Base-by-base conservation (phyloP, 2,329 filamentous ascomycete species). In the Chaetomiaceae sp. region DNA sequence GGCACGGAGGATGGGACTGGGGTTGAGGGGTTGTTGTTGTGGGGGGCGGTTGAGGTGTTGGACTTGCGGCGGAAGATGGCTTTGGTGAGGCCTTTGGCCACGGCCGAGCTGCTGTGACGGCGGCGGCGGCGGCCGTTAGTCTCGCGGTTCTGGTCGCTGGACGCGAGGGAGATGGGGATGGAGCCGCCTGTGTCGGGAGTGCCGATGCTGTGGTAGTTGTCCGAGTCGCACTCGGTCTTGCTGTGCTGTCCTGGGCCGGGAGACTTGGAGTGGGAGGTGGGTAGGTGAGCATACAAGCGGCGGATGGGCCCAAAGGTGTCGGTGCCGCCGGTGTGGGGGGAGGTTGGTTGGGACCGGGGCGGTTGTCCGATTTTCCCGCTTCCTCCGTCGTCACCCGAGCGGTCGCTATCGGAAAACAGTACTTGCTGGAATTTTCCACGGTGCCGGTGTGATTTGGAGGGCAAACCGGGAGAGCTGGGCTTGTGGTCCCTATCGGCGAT, bases 51-150 rank as follows among this genome's bases (percentile, higher is more conserved):
- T 26, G 22, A 24, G 24, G 33, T 36, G 40, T 38, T 20, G 2
- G 51, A 44, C 11, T 36, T 17, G 20, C 42, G 38, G 6, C 27
- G 41, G 27, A 52, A 50, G 30, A 52, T n/a, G n/a, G n/a, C n/a
- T n/a, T n/a, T n/a, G n/a, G n/a, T n/a, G n/a, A n/a, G n/a, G n/a
- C n/a, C 47, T 12, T 46, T 48, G 41, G 47, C 45, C 14, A 49
- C 35, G 33, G 52, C 38, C 11, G 40, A 42, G 22, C 38, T 35
- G 34, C 35, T 30, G 38, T 33, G 12, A 10, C 30, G 15, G 22
- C 34, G 11, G 22, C 29, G 27, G 27, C 11, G 17, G 20, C 4
- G 19, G 9, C 9, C 14, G 32, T 35, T 9, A 33, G n/a, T n/a
- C n/a, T n/a, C 24, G 11, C 6, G 22, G 30, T 24, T 12, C 15